Percentiles rank a stretch among this genome's conserved stretches.
These are phyloP conservation scores for Gracilaria gracilis DNA, from an alignment of 23 red algal species.

Conservation along the genomic window DNA sequence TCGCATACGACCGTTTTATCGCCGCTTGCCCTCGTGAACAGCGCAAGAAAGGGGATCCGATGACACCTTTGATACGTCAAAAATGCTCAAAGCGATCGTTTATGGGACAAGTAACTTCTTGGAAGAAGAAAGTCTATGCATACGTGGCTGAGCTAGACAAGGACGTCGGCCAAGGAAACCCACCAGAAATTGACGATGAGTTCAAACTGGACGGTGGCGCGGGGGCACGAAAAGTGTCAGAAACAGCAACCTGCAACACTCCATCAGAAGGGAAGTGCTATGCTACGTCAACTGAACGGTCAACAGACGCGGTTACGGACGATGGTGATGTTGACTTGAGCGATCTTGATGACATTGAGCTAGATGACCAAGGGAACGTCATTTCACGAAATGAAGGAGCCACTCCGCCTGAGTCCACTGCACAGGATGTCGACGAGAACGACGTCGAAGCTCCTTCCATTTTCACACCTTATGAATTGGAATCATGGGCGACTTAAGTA, in stretches of 20 bases:
- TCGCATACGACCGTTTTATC: constrained; percentile 73
- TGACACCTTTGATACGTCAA: constrained; percentile 67
- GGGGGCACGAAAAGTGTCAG: background rate
- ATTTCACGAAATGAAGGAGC: background rate
- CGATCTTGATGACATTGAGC: constrained; percentile 73
- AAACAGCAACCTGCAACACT: too few relatives aligned
- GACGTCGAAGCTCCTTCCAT: background rate
- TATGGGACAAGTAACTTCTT: constrained; percentile 59
- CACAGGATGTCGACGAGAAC: background rate
- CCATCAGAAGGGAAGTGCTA: background rate
- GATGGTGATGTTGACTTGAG: constrained; percentile 30
- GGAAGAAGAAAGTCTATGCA: constrained; percentile 69
- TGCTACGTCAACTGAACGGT: constrained; percentile 4
- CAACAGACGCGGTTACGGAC: constrained; percentile 23
- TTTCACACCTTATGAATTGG: constrained; percentile 17
- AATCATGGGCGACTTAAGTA: background rate
- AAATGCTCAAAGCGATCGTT: constrained; percentile 71
- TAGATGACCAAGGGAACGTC: constrained; percentile 73
- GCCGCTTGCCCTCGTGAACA: constrained; percentile 45
- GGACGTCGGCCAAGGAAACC: background rate
- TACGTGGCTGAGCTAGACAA: constrained; percentile 49
- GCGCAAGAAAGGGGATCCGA: constrained; percentile 59
- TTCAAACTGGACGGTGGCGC: background rate
- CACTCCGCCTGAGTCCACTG: background rate
- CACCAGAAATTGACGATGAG: background rate